Base-by-base conservation (phyloP, 75 land plant species). In the Cunninghamia lanceolata region DNA sequence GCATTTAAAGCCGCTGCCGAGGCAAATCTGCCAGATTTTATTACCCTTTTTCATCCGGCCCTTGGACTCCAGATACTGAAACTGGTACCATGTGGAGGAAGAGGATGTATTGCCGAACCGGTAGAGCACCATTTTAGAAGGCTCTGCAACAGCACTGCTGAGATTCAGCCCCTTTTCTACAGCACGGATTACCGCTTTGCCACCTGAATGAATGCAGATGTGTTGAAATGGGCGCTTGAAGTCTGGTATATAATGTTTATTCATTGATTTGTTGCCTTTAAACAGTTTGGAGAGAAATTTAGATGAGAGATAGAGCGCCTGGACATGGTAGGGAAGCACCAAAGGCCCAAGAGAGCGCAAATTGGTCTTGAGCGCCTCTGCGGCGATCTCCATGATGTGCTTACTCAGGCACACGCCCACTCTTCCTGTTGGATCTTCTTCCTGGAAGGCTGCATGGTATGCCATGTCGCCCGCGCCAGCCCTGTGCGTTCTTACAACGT, bases 21-120 rank as follows among this genome's bases (percentile, higher is more conserved):
- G 89, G 3, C 87, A 95, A 45, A 95, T 85, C 81, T 95, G 95
- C 94, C 96, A 95, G 21, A 95, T 87, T 40, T 75, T 50, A 39
- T 95, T 89, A 9, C 94, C 94, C 82, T 86, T 89, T 74, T 86
- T 88, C 42, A 95, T 85, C 56, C 91, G 88, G 1, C 89, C 88
- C 84, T 94, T 95, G 38, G 93, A 90, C 47, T 95, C 96, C 68
- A 92, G 81, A 66, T 96, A 96, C 70, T 92, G 88, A 16, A 96
- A 91, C 89, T 94, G 94, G 36, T 96, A 96, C 97, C 96, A 96
- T 4, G 92, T 54, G n/a, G 96, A 94, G 38, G 95, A 91, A 14
- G 93, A 92, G 2, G 97, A 96, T 10, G 96, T 94, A 89, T 96
- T 96, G 8, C 97, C 97, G 45, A 92, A 96, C 43, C 96, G 85